These are phyloP conservation scores for Venustampulla echinocandica DNA, from an alignment of 495 filamentous ascomycete species.

Conservation along the genomic window DNA sequence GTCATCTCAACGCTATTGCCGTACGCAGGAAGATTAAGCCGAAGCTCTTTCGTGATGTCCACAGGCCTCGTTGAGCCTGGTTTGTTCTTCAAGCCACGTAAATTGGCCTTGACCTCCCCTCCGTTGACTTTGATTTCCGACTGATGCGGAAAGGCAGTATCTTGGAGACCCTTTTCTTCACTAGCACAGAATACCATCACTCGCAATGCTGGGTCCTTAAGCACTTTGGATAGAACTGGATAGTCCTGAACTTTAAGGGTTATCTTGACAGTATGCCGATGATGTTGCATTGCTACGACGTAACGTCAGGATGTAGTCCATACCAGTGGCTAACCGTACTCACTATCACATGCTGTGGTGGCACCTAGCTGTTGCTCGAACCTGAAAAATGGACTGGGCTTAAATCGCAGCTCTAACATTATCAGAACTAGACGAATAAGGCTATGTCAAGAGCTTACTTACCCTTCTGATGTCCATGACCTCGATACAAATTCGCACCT, in stretches of 20 bases:
- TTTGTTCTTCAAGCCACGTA: slow-evolving; percentile 89
- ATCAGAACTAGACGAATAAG: slow-evolving; percentile 2
- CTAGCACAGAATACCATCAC: slow-evolving; percentile 77
- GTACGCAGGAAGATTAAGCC: slow-evolving; percentile 55
- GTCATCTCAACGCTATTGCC: slow-evolving; percentile 73
- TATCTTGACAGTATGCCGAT: slow-evolving; percentile 47
- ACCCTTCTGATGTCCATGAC: slow-evolving; percentile 3
- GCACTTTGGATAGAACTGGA: slow-evolving; percentile 39
- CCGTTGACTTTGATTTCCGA: slow-evolving; percentile 86
- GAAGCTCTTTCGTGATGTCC: slow-evolving; percentile 73
- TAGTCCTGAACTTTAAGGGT: slow-evolving; percentile 43
- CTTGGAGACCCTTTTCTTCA: slow-evolving; percentile 49
- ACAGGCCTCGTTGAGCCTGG: slow-evolving; percentile 87
- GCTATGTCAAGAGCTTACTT: not conserved
- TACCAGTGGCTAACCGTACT: slow-evolving; percentile 15
- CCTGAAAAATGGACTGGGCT: slow-evolving; percentile 70
- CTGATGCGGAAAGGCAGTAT: slow-evolving; percentile 85
- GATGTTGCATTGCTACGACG: slow-evolving; percentile 44
- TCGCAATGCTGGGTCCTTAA: slow-evolving; percentile 43
- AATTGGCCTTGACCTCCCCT: slow-evolving; percentile 77
- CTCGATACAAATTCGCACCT: slow-evolving; percentile 2
- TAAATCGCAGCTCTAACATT: slow-evolving; percentile 43
- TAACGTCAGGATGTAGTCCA: slow-evolving; percentile 7
- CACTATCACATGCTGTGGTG: slow-evolving; percentile 61
- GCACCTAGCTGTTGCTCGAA: slow-evolving; percentile 51